Conservation (phyloP, 208 protist genomes). For the Trypanosoma cruzi region DNA sequence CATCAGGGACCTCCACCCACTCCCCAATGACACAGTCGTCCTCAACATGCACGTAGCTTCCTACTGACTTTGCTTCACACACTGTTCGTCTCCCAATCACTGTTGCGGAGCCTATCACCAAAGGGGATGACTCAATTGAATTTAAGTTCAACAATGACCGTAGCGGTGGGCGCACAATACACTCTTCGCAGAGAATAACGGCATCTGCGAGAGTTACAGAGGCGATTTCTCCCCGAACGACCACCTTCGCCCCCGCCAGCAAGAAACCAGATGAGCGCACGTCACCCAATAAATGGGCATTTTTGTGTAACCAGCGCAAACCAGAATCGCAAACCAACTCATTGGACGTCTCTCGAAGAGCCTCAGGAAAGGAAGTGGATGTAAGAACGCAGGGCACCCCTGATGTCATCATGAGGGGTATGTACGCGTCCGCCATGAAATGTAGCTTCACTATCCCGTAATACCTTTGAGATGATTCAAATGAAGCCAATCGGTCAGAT, state of each 20-base stretch:
- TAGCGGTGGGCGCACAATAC: slow-evolving; percentile 56
- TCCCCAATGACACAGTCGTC: slow-evolving; percentile 56
- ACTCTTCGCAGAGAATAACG: slow-evolving; percentile 34
- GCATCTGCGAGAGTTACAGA: slow-evolving; percentile 34
- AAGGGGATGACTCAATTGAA: slow-evolving; percentile 29
- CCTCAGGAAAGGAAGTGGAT: slow-evolving; percentile 13
- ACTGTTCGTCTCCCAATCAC: slow-evolving; percentile 53
- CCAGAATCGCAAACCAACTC: slow-evolving; percentile 1
- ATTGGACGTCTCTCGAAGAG: neutral
- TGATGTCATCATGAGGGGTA: slow-evolving; percentile 44
- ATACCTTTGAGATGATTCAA: neutral
- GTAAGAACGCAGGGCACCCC: slow-evolving; percentile 24
- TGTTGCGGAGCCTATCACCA: slow-evolving; percentile 47
- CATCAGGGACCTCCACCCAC: slow-evolving; percentile 51
- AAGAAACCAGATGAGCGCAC: slow-evolving; percentile 5
- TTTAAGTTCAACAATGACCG: slow-evolving; percentile 41
- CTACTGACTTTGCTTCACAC: slow-evolving; percentile 57
- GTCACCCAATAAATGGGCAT: slow-evolving; percentile 15
- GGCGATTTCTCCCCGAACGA: slow-evolving; percentile 48
- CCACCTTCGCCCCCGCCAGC: slow-evolving; percentile 15
- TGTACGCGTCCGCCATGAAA: slow-evolving; percentile 1
- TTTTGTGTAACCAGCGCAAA: slow-evolving; percentile 14
- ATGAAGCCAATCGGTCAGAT: neutral
- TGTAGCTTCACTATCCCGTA: neutral
- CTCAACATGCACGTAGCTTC: slow-evolving; percentile 60